Evolutionary conservation across 805 yeast genomes (phyloP).

Genomic region (Cyberlindnera misumaiensis): DNA sequence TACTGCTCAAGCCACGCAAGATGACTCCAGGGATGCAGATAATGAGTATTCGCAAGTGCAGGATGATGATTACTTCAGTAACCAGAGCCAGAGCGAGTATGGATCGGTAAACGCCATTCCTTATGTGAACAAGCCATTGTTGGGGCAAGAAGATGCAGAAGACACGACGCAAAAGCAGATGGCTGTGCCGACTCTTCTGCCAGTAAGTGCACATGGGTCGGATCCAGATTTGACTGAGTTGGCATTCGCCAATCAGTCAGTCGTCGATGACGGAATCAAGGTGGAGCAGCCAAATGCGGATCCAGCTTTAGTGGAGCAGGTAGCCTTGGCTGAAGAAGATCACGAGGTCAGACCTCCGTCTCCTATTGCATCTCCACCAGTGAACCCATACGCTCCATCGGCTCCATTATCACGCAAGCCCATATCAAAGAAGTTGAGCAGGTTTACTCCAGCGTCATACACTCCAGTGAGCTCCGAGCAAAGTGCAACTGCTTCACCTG

Average conservation of each 20-base stretch:
- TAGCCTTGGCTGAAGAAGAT: no score
- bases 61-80: no score
- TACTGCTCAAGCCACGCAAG: neutral
- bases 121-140: neutral
- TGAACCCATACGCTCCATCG: conserved; percentile 3
- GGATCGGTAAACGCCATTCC: conserved; percentile 12
- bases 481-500: conserved; percentile 1
- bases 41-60: neutral
- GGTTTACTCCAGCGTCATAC: conserved; percentile 12
- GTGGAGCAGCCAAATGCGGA: no score
- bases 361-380: conserved; percentile 1
- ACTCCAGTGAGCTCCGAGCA: conserved; percentile 4
- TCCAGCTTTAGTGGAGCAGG: no score
- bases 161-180: neutral
- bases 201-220: no score
- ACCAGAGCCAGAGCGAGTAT: conserved; percentile 11
- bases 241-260: no score
- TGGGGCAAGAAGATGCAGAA: neutral
- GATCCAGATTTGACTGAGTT: no score
- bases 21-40: neutral
- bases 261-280: no score
- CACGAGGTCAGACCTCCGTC: neutral
- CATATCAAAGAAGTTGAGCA: conserved; percentile 9
- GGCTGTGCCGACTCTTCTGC: no score
- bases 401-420: conserved; percentile 1